Base-by-base conservation (phyloP, 2,329 filamentous ascomycete genomes). In the Pseudogymnoascus sp. region DNA sequence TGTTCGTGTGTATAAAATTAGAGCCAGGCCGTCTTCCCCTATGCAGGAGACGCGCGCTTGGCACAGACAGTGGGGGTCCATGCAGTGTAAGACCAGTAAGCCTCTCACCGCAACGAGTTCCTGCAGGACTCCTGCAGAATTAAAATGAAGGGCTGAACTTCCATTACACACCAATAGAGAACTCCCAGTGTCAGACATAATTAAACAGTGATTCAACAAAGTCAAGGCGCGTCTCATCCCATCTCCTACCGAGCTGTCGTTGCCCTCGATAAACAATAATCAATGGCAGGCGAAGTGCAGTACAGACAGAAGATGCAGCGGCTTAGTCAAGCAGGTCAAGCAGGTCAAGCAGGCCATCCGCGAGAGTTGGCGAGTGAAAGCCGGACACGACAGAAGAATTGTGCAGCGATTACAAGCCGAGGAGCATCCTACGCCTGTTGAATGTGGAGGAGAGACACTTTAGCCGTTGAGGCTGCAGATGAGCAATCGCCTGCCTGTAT, bases 191-290 rank as follows among this genome's bases (percentile, higher is more conserved):
- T 56, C 50, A 56, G 28, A 56, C 50, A 56, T 35, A 56, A 56
- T 56, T 56, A 56, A 56, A 56, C 28, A 56, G 16, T 22, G 50
- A 56, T 56, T 56, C 50, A 56, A 56, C 50, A 33, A 28, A 56
- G 19, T 33, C 28, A 35, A 56, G 50, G 35, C 6, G 50, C 28
- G 50, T 56, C 16, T 56, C 50, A 12, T 56, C 50, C 50, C 28
- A 56, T 33, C 16, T 56, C 28, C 28, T 19, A 11, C 8, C 31
- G 50, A 33, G n/a, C 31, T 7, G 50, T 33, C 11, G 50, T 33
- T 22, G 28, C n/a, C 11, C 28, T 19, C 10, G 16, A 33, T 10
- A 33, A 56, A 33, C 28, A 56, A 56, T 56, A 33, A 56, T 56
- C 28, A 56, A 56, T 56, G 50, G 50, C 28, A 33, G 28, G n/a